Evolutionary conservation across 306 rosid genomes (phyloP), one percentile per base, ranked within the genome.

Genomic region (Medicago ruthenica): DNA sequence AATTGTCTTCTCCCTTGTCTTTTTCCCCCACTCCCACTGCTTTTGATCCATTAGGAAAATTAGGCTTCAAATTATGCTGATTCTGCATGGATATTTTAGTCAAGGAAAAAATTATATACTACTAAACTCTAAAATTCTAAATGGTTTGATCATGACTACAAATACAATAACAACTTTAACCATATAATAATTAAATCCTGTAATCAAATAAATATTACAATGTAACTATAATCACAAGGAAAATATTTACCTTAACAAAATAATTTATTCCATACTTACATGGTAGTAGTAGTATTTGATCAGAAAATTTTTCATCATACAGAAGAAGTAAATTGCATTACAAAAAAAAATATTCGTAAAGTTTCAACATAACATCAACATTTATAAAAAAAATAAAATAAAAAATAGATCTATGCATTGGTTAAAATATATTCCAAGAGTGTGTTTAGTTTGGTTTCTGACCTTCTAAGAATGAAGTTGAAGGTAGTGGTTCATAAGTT

Each of bases 1-100:
- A 79, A 50, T 63, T 11, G 82, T 54, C 80, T 90, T 93, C 71
- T 89, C 96, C 4, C 89, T 63, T 39, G 93, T 71, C 76, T 85
- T 93, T 85, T 90, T 90, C 79, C 76, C 90, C 98, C 98, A 89
- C 66, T 71, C 85, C 92, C 98, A 89, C 10, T 91, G 62, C 76
- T 87, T 90, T 41, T 82, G 85, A 75, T 93, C 98, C 98, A 93
- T 92, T 69, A 37, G 48, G 57, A 62, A 70, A 73, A 73, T 17
- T 68, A 78, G 53, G 18, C 75, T 73, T 76, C 58, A 80, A 62
- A 65, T 47, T 3, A 39, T 39, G 17, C 57, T 40, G 40, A 72
- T 6, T 74, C 92, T 84, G 84, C 81, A 86, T 24, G 60, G 13
- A 50, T 16, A 58, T 21, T 22, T 57, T 57, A 1, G 2, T 57